phyloP scores from a whole-genome alignment of 805 yeast genomes.

The Huiozyma naganishii region DNA sequence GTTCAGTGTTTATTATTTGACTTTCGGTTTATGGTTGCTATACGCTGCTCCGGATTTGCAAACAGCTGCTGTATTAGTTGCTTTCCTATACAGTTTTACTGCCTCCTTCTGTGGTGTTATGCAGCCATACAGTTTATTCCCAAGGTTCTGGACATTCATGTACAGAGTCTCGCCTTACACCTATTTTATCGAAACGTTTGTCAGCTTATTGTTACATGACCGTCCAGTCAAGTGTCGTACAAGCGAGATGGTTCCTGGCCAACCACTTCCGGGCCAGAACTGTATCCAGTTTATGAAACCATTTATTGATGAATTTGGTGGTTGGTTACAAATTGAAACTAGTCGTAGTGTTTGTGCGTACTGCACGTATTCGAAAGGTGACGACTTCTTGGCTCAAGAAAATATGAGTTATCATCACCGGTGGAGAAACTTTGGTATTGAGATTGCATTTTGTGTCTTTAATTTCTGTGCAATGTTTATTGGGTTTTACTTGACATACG shows the following conservation, averaged over 20 bases:
- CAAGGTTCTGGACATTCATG: constrained; percentile 69
- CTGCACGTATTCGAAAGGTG: constrained; percentile 31
- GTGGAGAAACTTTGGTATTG: constrained; percentile 55
- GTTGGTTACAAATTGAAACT: constrained; percentile 43
- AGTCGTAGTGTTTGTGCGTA: constrained; percentile 34
- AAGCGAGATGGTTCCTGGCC: constrained; percentile 38
- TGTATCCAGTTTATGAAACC: constrained; percentile 44
- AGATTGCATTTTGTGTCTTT: constrained; percentile 41
- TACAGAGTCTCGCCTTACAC: constrained; percentile 56
- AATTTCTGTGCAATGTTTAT: constrained; percentile 31
- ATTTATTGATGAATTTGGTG: constrained; percentile 36
- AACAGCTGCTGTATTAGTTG: constrained; percentile 52
- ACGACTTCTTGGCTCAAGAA: constrained; percentile 30
- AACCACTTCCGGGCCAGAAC: constrained; percentile 48
- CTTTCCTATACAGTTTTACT: constrained; percentile 29
- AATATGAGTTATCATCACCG: constrained; percentile 34
- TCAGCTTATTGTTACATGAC: constrained; percentile 39
- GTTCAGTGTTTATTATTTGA: constrained; percentile 33
- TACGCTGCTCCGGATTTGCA: constrained; percentile 60
- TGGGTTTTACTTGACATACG: constrained; percentile 16
- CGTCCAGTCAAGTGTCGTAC: constrained; percentile 39
- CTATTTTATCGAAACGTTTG: constrained; percentile 43
- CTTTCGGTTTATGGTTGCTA: constrained; percentile 40
- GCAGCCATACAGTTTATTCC: constrained; percentile 36
- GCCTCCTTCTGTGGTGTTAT: constrained; percentile 31